Evolutionary conservation across 2,329 filamentous ascomycete species (phyloP).

Genomic region (Fulvia fulva): DNA sequence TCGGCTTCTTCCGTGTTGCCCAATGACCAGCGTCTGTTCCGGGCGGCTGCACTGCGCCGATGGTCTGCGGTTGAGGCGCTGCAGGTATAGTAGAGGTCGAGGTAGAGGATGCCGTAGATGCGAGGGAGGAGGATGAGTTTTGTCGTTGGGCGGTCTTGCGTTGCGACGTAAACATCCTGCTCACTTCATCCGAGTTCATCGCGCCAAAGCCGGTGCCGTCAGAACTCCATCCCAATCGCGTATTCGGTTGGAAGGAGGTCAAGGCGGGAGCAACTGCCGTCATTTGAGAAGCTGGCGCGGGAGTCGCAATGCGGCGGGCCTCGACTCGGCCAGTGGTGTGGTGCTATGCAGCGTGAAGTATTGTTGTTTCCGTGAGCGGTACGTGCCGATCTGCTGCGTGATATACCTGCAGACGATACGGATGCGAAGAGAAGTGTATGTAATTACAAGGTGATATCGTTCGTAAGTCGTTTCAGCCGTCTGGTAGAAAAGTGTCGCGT

Average conservation of each 20-base stretch:
- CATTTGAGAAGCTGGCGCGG: conserved; percentile 40
- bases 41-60: conserved; percentile 42
- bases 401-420: not conserved
- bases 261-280: conserved; percentile 64
- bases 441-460: conserved; percentile 6
- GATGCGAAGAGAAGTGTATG: not conserved
- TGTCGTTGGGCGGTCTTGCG: conserved; percentile 81
- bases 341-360: not conserved
- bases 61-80: conserved; percentile 52
- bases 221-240: conserved; percentile 53
- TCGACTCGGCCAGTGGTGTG: not conserved
- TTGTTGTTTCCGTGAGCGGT: conserved; percentile 3
- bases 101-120: conserved; percentile 60
- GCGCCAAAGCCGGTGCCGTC: conserved; percentile 60
- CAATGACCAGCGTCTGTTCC: conserved; percentile 39
- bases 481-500: conserved; percentile 4
- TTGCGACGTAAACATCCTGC: conserved; percentile 70
- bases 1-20: conserved; percentile 48
- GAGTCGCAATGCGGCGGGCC: conserved; percentile 3
- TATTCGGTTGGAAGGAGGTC: conserved; percentile 54
- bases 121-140: conserved; percentile 84
- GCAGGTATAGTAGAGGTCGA: conserved; percentile 66
- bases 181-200: conserved; percentile 79
- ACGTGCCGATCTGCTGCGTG: not conserved
- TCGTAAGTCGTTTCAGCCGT: not conserved